Evolutionary conservation across 2,329 filamentous ascomycete species (phyloP).

Genomic region (Cytospora schulzeri): DNA sequence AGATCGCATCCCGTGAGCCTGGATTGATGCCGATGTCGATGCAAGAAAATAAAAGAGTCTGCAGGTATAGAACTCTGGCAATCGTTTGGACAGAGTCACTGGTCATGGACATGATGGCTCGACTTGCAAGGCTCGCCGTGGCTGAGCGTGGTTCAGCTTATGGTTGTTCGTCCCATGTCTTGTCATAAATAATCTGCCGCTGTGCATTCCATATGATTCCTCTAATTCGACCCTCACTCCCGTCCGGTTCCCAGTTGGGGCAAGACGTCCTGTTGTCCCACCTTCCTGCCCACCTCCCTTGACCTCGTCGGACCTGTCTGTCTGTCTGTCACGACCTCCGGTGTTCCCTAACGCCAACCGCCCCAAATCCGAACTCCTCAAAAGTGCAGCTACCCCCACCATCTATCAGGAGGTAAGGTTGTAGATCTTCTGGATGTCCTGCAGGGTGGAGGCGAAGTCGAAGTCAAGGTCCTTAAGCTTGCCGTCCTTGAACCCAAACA

Average conservation of each 20-base stretch:
- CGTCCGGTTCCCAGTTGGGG: background rate
- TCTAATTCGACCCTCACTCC: background rate
- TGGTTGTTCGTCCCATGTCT: background rate
- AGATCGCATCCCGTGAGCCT: too few relatives aligned
- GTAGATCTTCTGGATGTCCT: slow-evolving; percentile 62
- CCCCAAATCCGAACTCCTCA: background rate
- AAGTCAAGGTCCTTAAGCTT: slow-evolving; percentile 63
- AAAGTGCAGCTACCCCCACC: background rate
- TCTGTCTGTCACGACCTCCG: background rate
- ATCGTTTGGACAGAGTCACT: background rate
- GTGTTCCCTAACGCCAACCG: slow-evolving; percentile 3
- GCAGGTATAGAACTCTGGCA: too few relatives aligned
- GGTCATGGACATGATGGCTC: background rate
- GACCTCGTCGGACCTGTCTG: background rate
- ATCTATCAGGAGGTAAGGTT: slow-evolving; percentile 42
- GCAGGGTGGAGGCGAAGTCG: slow-evolving; percentile 54
- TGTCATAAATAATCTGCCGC: background rate
- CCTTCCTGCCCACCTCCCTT: background rate
- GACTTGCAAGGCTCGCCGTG: too few relatives aligned
- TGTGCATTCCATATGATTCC: background rate
- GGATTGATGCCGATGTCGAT: too few relatives aligned
- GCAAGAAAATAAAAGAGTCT: too few relatives aligned
- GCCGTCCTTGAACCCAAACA: slow-evolving; percentile 70
- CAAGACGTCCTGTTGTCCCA: background rate
- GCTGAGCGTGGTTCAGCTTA: background rate